These are phyloP conservation scores for Epichloe glyceriae DNA, from an alignment of 2,329 filamentous ascomycete genomes.

Conservation along the genomic window DNA sequence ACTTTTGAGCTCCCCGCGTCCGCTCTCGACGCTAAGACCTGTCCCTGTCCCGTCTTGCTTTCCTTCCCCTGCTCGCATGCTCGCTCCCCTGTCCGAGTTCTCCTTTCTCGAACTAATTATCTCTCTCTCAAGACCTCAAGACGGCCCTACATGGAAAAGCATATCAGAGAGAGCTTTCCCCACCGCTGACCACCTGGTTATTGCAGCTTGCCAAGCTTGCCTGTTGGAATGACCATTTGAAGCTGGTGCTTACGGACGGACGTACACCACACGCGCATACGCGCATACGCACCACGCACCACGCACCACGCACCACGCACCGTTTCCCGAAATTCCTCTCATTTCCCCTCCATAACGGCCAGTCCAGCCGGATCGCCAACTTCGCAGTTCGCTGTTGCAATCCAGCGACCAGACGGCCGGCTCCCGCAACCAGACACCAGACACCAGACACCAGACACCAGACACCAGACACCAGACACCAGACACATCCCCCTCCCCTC, in stretches of 20 bases:
- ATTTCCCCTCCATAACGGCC: neutral
- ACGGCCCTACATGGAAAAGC: constrained; percentile 4
- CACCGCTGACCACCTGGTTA: constrained; percentile 1
- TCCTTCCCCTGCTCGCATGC: neutral
- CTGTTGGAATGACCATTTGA: too few relatives aligned
- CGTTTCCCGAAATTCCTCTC: neutral
- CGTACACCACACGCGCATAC: neutral
- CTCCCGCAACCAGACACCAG: neutral
- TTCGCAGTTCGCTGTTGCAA: neutral
- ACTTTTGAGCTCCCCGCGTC: constrained; percentile 1
- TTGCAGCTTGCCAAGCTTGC: neutral
- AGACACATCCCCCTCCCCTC: neutral
- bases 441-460: too few relatives aligned
- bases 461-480: neutral
- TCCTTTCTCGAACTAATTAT: neutral
- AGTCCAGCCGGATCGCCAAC: constrained; percentile 1
- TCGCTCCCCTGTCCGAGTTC: neutral
- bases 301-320: too few relatives aligned
- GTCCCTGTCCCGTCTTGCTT: neutral
- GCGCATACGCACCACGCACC: neutral
- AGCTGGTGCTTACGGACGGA: too few relatives aligned
- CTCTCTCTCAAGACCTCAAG: neutral
- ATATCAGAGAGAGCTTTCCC: constrained; percentile 6
- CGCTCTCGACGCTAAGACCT: neutral
- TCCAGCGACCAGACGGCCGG: neutral